Conservation (phyloP, 129 eudicot genomes). For the Artemisia tridentata region DNA sequence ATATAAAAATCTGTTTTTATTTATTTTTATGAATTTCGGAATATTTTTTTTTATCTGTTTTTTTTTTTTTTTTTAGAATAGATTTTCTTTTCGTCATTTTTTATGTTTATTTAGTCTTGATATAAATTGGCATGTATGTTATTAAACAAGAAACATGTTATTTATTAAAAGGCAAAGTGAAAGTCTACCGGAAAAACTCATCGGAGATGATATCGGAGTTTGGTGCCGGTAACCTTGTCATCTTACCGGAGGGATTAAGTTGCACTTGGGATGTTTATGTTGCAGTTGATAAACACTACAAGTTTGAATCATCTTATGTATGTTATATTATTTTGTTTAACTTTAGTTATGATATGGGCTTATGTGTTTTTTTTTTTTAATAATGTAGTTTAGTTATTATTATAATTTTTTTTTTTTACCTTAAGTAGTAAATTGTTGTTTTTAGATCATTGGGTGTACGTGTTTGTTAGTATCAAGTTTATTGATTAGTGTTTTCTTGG, state of each 20-base stretch:
- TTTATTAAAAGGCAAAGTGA: conserved; percentile 71
- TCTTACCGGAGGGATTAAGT: conserved; percentile 81
- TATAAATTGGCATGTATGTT: too few species aligned
- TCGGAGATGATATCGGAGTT: conserved; percentile 68
- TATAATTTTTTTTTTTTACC: not conserved
- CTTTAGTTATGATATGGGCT: not conserved
- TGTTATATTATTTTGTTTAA: conserved; percentile 28
- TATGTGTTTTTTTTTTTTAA: conserved; percentile 43
- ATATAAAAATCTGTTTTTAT: too few species aligned
- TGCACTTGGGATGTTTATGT: conserved; percentile 96
- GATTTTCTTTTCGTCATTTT: too few species aligned
- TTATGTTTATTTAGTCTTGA: too few species aligned
- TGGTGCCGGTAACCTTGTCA: conserved; percentile 89
- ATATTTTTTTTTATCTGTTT: too few species aligned
- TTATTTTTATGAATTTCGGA: too few species aligned
- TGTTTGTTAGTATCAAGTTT: conserved; percentile 9
- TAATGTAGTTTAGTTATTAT: conserved; percentile 28
- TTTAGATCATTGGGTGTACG: conserved; percentile 23
- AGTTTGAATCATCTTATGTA: conserved; percentile 68
- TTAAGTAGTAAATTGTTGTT: conserved; percentile 12
- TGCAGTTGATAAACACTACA: conserved; percentile 89
- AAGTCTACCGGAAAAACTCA: conserved; percentile 68
- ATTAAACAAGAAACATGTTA: conserved; percentile 81
- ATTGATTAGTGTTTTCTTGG: conserved; percentile 4
- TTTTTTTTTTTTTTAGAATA: too few species aligned